These are phyloP conservation scores for Durio zibethinus DNA, from an alignment of 345 rosid species.

Conservation along the genomic window DNA sequence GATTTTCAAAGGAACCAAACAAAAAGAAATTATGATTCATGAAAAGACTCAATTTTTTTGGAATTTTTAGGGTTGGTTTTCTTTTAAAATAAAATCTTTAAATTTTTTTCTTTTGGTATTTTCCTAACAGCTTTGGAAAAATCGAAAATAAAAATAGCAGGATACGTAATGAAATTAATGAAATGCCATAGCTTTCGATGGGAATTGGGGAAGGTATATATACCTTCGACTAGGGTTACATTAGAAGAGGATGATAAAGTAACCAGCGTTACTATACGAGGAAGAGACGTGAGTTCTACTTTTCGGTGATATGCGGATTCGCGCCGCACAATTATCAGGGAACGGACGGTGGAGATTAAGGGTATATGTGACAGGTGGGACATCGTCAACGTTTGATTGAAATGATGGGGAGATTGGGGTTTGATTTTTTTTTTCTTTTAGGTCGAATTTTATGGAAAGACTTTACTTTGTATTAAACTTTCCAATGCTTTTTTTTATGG, in stretches of 20 bases:
- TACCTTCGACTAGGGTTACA: constrained; percentile 26
- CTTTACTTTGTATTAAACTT: too few relatives aligned
- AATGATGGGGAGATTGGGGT: not conserved
- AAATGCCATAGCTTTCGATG: not conserved
- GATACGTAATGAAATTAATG: too few relatives aligned
- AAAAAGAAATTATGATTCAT: not conserved
- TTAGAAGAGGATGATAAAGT: not conserved
- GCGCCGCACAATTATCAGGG: constrained; percentile 10
- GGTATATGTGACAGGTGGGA: not conserved
- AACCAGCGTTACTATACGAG: constrained; percentile 13
- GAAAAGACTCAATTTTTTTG: constrained; percentile 1
- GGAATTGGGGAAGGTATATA: constrained; percentile 6
- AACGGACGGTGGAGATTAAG: constrained; percentile 12
- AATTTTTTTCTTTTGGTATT: not conserved
- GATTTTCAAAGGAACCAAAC: not conserved
- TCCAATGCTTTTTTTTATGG: too few relatives aligned
- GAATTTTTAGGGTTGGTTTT: not conserved
- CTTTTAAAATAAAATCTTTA: too few relatives aligned
- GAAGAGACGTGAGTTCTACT: constrained; percentile 23
- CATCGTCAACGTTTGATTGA: constrained; percentile 9
- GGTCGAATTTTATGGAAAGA: not conserved
- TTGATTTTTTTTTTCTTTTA: not conserved
- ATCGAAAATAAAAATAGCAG: not conserved
- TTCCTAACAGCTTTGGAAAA: not conserved
- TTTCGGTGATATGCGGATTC: not conserved